Evolutionary conservation across 352 stramenopile species (phyloP).

Genomic region (Ophiocytium majus): DNA sequence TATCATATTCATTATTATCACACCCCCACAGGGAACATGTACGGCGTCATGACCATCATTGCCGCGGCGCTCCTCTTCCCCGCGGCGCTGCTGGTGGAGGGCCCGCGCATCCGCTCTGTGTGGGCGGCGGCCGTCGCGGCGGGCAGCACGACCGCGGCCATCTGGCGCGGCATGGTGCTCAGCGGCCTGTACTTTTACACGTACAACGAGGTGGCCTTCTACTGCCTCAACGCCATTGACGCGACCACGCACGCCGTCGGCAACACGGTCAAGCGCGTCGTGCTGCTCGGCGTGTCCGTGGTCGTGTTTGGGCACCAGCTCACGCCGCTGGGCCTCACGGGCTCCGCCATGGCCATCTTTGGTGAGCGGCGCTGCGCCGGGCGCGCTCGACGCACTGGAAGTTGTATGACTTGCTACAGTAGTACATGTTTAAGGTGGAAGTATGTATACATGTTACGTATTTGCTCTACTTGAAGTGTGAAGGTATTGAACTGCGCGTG

Average conservation of each 20-base stretch:
- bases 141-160: constrained; percentile 42
- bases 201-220: constrained; percentile 60
- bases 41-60: constrained; percentile 79
- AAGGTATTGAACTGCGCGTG: no score
- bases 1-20: no score
- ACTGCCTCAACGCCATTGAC: constrained; percentile 54
- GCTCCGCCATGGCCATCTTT: constrained; percentile 42
- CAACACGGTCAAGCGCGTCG: constrained; percentile 57
- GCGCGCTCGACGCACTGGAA: no score
- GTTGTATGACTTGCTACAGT: no score
- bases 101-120: constrained; percentile 64
- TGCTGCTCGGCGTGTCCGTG: constrained; percentile 53
- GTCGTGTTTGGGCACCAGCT: constrained; percentile 54
- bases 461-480: no score
- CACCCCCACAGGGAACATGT: constrained; percentile 73
- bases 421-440: no score
- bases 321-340: constrained; percentile 40
- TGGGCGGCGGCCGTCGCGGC: constrained; percentile 64
- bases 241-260: constrained; percentile 56
- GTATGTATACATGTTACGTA: no score
- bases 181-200: constrained; percentile 66
- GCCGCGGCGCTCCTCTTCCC: constrained; percentile 71
- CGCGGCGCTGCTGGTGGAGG: constrained; percentile 69
- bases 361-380: no score
- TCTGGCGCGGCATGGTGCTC: constrained; percentile 54